Base-by-base conservation (phyloP, 106 monocot species). In the Platanthera zijinensis region DNA sequence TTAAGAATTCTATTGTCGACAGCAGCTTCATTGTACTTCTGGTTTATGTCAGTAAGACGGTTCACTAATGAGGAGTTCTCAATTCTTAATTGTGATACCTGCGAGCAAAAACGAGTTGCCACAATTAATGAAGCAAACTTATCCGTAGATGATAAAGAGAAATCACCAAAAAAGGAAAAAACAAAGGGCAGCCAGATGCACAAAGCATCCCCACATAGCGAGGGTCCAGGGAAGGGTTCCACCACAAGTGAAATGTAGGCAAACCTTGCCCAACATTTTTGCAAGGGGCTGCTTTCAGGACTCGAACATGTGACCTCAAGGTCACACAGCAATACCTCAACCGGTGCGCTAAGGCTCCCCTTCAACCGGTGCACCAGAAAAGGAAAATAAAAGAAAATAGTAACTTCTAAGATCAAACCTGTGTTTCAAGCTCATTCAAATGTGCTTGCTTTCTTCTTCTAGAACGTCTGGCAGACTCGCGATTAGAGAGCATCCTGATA, bases 381-480 rank as follows among this genome's bases (percentile, higher is more conserved):
- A 14, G 12, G 14, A 53, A 53, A 8, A 10, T 14, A 53, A 53
- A 53, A 7, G 53, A 8, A 53, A 39, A 32, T 11, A 64, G 48
- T 10, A 25, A 17, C 9, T 75, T 13, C 61, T 48, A 3, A 64
- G 25, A 74, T 67, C 47, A 77, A 21, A 93, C 93, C 93, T 93
- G 87, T 74, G 82, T 22, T 68, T 93, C 93, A 76, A 95, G 92
- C 10, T 95, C 95, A 84, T 51, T 92, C 32, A 92, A 69, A 82
- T 95, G 95, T 52, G 79, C 92, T 86, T 95, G 95, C 77, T 95
- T 95, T 78, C 95, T 95, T 85, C 84, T 90, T 79, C 95, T 82
- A 72, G 95, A 95, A 14, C 95, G 87, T 75, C 92, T 90, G 54
- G 92, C 95, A 59, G 95, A 95, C 52, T 95, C 95, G 17, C 95